Percentiles rank a stretch among this genome's conserved stretches.
phyloP scores from a whole-genome alignment of 1,284 basidiomycete species.

The Athelia sp. region DNA sequence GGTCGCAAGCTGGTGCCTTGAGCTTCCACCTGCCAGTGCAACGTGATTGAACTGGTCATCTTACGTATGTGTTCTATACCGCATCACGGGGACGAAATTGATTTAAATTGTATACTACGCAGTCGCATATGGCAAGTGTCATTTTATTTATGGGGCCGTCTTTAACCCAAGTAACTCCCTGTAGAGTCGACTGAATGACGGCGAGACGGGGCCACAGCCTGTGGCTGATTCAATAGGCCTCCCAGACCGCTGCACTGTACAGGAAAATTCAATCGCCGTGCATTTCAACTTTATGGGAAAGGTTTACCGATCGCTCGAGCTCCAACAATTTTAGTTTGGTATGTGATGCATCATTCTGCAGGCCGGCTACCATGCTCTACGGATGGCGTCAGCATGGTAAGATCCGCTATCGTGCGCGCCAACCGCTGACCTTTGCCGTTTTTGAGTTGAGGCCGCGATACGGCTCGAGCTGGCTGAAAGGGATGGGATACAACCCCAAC shows the following conservation, averaged over 20 bases:
- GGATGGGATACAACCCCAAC: conserved; percentile 50
- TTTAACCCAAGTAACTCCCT: too few relatives aligned
- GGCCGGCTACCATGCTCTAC: conserved; percentile 67
- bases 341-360: conserved; percentile 58
- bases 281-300: background rate
- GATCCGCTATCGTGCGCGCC: background rate
- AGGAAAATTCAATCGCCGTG: background rate
- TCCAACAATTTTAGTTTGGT: conserved; percentile 59
- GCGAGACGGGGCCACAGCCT: background rate
- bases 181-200: conserved; percentile 1
- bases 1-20: too few relatives aligned
- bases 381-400: background rate
- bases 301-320: conserved; percentile 57
- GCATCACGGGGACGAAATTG: too few relatives aligned
- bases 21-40: too few relatives aligned
- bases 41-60: too few relatives aligned
- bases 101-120: too few relatives aligned
- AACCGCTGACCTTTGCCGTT: conserved; percentile 55
- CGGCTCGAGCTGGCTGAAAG: conserved; percentile 44
- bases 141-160: too few relatives aligned
- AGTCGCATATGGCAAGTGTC: too few relatives aligned
- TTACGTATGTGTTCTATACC: too few relatives aligned
- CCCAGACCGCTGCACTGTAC: background rate
- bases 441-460: conserved; percentile 64
- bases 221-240: background rate